Percentiles rank a stretch among this genome's conserved stretches.
These are phyloP conservation scores for Alternaria ethzedia DNA, from an alignment of 2,329 filamentous ascomycete genomes.

Conservation along the genomic window DNA sequence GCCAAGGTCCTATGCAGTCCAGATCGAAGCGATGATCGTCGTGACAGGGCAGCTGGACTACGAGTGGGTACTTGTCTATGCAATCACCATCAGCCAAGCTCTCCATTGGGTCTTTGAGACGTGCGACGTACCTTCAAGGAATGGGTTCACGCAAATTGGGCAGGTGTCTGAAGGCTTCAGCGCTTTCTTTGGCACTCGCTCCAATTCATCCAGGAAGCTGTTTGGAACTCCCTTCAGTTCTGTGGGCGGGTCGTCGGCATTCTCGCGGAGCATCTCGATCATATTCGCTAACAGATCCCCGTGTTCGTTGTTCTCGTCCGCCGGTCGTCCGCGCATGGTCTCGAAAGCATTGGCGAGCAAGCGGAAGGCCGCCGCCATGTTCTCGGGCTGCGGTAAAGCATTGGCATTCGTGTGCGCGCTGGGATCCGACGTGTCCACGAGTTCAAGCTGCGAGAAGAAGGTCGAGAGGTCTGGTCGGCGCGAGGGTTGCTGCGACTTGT, in stretches of 20 bases:
- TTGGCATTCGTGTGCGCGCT: constrained; percentile 60
- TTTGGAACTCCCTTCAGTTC: constrained; percentile 68
- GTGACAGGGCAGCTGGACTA: constrained; percentile 68
- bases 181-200: constrained; percentile 63
- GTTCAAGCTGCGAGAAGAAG: constrained; percentile 68
- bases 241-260: constrained; percentile 64
- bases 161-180: constrained; percentile 61
- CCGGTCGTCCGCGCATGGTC: constrained; percentile 58
- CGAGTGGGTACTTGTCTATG: constrained; percentile 65
- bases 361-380: constrained; percentile 65
- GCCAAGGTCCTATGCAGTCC: constrained; percentile 69
- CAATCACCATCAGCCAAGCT: constrained; percentile 24
- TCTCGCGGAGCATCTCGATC: constrained; percentile 61
- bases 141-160: constrained; percentile 66
- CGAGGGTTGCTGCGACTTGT: constrained; percentile 46
- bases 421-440: constrained; percentile 61
- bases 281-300: constrained; percentile 59
- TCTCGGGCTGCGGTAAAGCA: constrained; percentile 65
- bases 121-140: constrained; percentile 59
- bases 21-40: constrained; percentile 68
- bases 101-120: neutral
- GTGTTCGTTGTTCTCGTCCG: constrained; percentile 34
- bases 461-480: constrained; percentile 69
- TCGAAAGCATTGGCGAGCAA: constrained; percentile 67
- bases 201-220: constrained; percentile 65